phyloP scores from a whole-genome alignment of 1,139 yeast genomes.

The Hyphopichia pseudoburtonii region DNA sequence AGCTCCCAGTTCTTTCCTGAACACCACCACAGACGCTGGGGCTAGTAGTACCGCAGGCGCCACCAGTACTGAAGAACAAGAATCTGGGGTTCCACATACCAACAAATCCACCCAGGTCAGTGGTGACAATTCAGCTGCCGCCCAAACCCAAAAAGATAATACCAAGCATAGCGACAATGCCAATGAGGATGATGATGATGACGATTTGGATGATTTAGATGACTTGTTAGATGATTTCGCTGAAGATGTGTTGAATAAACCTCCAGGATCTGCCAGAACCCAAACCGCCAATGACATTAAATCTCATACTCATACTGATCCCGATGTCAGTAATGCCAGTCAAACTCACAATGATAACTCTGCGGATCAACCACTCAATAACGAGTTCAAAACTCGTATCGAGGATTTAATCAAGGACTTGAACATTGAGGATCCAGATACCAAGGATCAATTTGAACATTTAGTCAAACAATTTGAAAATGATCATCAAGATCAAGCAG shows the following conservation, averaged over 20 bases:
- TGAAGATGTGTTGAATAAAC: slow-evolving; percentile 66
- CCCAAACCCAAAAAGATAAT: background rate
- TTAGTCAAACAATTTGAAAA: slow-evolving; percentile 47
- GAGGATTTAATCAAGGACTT: slow-evolving; percentile 60
- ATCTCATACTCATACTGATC: slow-evolving; percentile 16
- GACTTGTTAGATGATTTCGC: slow-evolving; percentile 76
- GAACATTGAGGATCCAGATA: slow-evolving; percentile 57
- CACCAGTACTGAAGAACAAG: background rate
- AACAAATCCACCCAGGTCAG: no score
- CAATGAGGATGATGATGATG: slow-evolving; percentile 29
- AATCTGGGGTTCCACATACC: no score
- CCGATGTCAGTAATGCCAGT: slow-evolving; percentile 1
- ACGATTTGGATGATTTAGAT: slow-evolving; percentile 72
- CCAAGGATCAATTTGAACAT: slow-evolving; percentile 55
- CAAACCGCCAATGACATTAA: slow-evolving; percentile 6
- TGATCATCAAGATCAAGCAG: slow-evolving; percentile 34
- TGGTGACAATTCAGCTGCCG: slow-evolving; percentile 6
- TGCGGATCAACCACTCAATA: slow-evolving; percentile 25
- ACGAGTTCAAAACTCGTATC: slow-evolving; percentile 52
- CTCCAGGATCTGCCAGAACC: slow-evolving; percentile 48
- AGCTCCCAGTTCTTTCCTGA: no score
- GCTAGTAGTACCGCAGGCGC: background rate
- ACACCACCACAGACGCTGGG: no score
- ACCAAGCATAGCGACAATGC: background rate
- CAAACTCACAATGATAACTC: slow-evolving; percentile 4